Conservation (phyloP, 1,284 basidiomycete species). For the Cryptococcus sp. region DNA sequence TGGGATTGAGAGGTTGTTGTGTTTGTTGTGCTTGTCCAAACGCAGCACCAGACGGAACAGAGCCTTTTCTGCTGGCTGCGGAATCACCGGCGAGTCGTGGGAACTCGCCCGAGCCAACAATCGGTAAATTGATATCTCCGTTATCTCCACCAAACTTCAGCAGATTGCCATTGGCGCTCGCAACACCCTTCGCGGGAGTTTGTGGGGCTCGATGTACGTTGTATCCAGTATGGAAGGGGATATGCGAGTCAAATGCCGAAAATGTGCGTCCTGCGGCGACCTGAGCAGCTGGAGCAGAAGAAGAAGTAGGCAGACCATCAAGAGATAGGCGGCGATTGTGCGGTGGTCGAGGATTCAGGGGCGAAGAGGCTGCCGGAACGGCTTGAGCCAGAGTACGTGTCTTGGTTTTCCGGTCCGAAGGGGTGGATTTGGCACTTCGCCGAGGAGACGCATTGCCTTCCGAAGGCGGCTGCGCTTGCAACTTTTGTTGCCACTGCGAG, state of each 20-base stretch:
- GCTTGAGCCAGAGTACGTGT: slow-evolving; percentile 8
- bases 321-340: slow-evolving; percentile 33
- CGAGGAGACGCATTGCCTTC: slow-evolving; percentile 7
- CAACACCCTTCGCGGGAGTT: slow-evolving; percentile 37
- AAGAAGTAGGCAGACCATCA: slow-evolving; percentile 22
- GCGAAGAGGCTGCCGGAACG: slow-evolving; percentile 14
- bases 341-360: slow-evolving; percentile 16
- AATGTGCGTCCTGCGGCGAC: slow-evolving; percentile 12
- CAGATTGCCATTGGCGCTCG: slow-evolving; percentile 13
- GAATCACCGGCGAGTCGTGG: slow-evolving; percentile 30
- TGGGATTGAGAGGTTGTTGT: not conserved
- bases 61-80: slow-evolving; percentile 7
- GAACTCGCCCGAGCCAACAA: slow-evolving; percentile 39
- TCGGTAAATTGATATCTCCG: slow-evolving; percentile 14
- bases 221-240: slow-evolving; percentile 40
- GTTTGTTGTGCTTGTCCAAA: not conserved
- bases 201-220: slow-evolving; percentile 49
- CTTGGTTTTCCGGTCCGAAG: slow-evolving; percentile 19
- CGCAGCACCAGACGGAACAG: not conserved
- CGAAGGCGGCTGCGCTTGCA: slow-evolving; percentile 19
- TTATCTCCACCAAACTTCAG: not conserved
- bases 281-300: slow-evolving; percentile 1
- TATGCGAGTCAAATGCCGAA: slow-evolving; percentile 36
- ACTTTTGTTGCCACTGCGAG: slow-evolving; percentile 46
- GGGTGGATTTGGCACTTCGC: slow-evolving; percentile 15